phyloP scores from a whole-genome alignment of 2,329 filamentous ascomycete species.

The Nemania sp. region DNA sequence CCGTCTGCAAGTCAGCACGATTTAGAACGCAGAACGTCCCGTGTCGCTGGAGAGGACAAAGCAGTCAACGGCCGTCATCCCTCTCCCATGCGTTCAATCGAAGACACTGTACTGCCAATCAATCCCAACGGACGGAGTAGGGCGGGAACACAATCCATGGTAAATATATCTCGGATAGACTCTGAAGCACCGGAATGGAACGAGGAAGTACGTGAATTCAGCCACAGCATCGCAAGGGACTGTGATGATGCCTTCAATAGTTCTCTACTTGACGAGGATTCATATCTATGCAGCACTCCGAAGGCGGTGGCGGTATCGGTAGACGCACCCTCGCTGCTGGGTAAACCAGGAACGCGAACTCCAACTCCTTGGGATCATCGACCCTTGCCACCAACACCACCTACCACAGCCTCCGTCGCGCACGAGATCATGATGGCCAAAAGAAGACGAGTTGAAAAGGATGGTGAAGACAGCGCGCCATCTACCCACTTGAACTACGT shows the following conservation, averaged over 20 bases:
- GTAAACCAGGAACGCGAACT: slow-evolving; percentile 25
- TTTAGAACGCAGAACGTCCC: slow-evolving; percentile 31
- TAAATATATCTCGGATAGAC: slow-evolving; percentile 30
- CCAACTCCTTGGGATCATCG: slow-evolving; percentile 49
- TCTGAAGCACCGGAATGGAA: slow-evolving; percentile 49
- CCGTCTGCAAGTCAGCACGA: slow-evolving; percentile 32
- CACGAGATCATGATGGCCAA: slow-evolving; percentile 34
- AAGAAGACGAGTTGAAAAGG: slow-evolving; percentile 22
- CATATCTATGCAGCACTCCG: slow-evolving; percentile 20
- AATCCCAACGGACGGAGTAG: slow-evolving; percentile 19
- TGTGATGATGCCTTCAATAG: slow-evolving; percentile 92
- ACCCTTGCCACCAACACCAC: slow-evolving; percentile 56
- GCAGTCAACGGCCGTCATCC: slow-evolving; percentile 34
- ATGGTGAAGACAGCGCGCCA: slow-evolving; percentile 9
- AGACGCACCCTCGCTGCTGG: slow-evolving; percentile 9
- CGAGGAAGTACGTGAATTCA: slow-evolving; percentile 83
- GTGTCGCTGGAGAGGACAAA: slow-evolving; percentile 38
- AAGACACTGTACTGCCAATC: slow-evolving; percentile 23
- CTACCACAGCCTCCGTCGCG: slow-evolving; percentile 39
- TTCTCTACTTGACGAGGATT: slow-evolving; percentile 46
- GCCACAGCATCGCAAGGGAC: slow-evolving; percentile 82
- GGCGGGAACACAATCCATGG: slow-evolving; percentile 32
- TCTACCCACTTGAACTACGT: slow-evolving; percentile 19
- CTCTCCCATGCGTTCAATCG: slow-evolving; percentile 31
- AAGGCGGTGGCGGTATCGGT: slow-evolving; percentile 21